These are phyloP conservation scores for Pontederia paniculata DNA, from an alignment of 176 grass and related monocot species.

Conservation along the genomic window DNA sequence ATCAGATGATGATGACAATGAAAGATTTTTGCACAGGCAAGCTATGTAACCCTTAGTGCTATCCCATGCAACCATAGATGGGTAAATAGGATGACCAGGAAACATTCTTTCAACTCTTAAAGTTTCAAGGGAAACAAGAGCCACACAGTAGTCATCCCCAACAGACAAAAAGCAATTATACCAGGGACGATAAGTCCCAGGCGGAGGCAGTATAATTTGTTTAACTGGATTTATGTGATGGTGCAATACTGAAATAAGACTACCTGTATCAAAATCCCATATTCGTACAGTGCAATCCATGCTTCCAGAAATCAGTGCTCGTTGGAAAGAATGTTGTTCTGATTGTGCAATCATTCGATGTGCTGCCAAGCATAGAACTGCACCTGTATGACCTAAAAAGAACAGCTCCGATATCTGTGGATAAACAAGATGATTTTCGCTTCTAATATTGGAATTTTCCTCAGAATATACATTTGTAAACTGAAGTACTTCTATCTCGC, in stretches of 20 bases:
- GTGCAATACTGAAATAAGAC: constrained; percentile 60
- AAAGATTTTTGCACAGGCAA: constrained; percentile 69
- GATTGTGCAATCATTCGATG: constrained; percentile 43
- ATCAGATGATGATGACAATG: constrained; percentile 34
- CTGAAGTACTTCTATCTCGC: constrained; percentile 79
- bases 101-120: constrained; percentile 89
- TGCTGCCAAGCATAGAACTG: constrained; percentile 83
- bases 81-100: constrained; percentile 66
- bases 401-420: constrained; percentile 66
- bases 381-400: constrained; percentile 68
- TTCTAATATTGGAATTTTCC: constrained; percentile 40
- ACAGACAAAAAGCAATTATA: constrained; percentile 86
- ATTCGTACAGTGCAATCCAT: constrained; percentile 59
- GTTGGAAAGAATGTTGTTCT: constrained; percentile 33
- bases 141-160: constrained; percentile 79
- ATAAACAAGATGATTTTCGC: constrained; percentile 25
- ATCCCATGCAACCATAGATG: constrained; percentile 87
- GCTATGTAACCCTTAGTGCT: constrained; percentile 86
- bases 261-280: constrained; percentile 72
- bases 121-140: constrained; percentile 75
- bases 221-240: constrained; percentile 71
- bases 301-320: constrained; percentile 69
- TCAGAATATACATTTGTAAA: constrained; percentile 51
- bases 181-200: constrained; percentile 56
- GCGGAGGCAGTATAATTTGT: constrained; percentile 75